phyloP scores from a whole-genome alignment of 352 stramenopile genomes.

The Phytophthora sansomeana region DNA sequence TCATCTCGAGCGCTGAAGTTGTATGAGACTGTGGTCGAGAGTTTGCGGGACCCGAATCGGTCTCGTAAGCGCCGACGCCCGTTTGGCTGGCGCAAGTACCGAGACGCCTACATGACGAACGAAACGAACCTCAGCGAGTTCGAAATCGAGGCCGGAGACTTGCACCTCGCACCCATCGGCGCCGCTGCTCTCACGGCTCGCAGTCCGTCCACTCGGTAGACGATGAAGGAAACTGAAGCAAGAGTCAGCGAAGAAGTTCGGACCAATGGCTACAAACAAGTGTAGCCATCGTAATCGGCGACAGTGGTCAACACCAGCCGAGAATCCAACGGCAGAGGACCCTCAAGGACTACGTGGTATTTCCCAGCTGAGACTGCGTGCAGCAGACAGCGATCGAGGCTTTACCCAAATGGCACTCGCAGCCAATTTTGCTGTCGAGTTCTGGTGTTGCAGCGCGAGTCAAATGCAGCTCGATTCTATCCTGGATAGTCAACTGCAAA shows the following conservation, averaged over 20 bases:
- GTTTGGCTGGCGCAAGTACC: constrained; percentile 29
- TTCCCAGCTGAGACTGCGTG: too few relatives aligned
- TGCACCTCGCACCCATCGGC: constrained; percentile 13
- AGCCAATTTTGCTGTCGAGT: too few relatives aligned
- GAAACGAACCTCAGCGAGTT: constrained; percentile 60
- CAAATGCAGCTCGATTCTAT: constrained; percentile 24
- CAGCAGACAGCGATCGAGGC: too few relatives aligned
- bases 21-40: constrained; percentile 57
- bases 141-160: constrained; percentile 65
- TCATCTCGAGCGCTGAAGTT: constrained; percentile 47
- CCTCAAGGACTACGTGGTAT: too few relatives aligned
- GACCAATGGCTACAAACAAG: background rate
- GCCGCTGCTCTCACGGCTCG: background rate
- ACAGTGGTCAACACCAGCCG: constrained; percentile 7
- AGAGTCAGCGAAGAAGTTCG: constrained; percentile 4
- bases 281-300: constrained; percentile 17
- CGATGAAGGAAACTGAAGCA: constrained; percentile 9
- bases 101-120: constrained; percentile 36
- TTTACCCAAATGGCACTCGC: too few relatives aligned
- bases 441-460: constrained; percentile 3
- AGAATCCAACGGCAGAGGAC: constrained; percentile 6
- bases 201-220: background rate
- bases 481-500: constrained; percentile 24
- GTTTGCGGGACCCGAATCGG: constrained; percentile 27
- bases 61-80: constrained; percentile 27